Percentiles rank a stretch among this genome's conserved stretches.
These are phyloP conservation scores for Alternaria sp. DNA, from an alignment of 2,329 filamentous ascomycete genomes.

Conservation along the genomic window DNA sequence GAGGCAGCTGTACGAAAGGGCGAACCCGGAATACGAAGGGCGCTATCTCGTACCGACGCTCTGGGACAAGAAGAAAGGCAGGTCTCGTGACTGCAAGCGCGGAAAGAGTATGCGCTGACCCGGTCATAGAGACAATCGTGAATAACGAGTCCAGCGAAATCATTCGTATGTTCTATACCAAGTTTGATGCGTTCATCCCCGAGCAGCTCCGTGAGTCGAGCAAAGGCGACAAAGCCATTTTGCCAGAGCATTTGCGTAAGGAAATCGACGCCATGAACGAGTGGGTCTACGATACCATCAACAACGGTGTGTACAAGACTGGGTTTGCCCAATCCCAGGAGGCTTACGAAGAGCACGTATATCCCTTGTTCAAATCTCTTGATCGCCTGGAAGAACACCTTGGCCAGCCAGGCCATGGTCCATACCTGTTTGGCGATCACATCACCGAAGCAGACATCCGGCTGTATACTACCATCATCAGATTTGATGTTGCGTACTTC, in stretches of 20 bases:
- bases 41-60: constrained; percentile 82
- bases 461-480: constrained; percentile 55
- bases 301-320: constrained; percentile 63
- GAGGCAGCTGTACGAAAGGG: constrained; percentile 74
- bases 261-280: constrained; percentile 67
- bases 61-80: constrained; percentile 66
- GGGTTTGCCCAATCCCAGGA: constrained; percentile 85
- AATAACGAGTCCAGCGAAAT: constrained; percentile 45
- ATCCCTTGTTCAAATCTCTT: constrained; percentile 74
- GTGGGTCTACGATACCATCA: constrained; percentile 76
- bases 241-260: constrained; percentile 66
- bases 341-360: constrained; percentile 79
- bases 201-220: constrained; percentile 61
- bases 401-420: constrained; percentile 52
- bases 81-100: neutral
- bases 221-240: constrained; percentile 65
- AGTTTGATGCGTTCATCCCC: constrained; percentile 35
- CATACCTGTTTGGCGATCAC: constrained; percentile 75
- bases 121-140: constrained; percentile 31
- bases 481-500: constrained; percentile 59
- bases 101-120: neutral
- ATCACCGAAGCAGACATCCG: constrained; percentile 85
- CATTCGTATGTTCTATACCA: constrained; percentile 42
- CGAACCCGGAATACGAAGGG: constrained; percentile 57
- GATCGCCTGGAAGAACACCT: constrained; percentile 78